Evolutionary conservation across 2,329 filamentous ascomycete species (phyloP), one percentile per base, ranked within the genome.

Genomic region (Gaeumannomyces sp.): DNA sequence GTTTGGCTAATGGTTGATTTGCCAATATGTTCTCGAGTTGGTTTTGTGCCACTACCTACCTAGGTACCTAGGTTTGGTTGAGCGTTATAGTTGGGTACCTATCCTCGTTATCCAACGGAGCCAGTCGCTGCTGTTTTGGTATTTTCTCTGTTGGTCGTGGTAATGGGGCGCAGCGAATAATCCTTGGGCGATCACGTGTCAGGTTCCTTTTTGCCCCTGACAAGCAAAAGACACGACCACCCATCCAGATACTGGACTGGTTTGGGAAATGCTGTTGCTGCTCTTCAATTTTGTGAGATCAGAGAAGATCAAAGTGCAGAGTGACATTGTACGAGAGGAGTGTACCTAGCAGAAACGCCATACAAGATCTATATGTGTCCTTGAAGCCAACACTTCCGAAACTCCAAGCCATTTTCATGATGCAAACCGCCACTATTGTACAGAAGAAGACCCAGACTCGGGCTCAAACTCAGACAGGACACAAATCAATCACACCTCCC

Each of bases 401-500:
- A 53, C 45, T 53, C 45, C 45, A 53, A 53, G 45, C 22, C 45
- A 25, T 53, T 22, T 2, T 10, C 8, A 53, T n/a, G 7, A 53
- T 10, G 19, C 45, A 53, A 53, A 25, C 6, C 2, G 10, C 4
- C 5, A 10, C 25, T 53, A 3, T 53, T 53, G 8, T 53, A 53
- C 45, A 53, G n/a, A n/a, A 10, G 19, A 25, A 25, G 22, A 11
- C n/a, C n/a, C n/a, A n/a, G n/a, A n/a, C n/a, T n/a, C n/a, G n/a
- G n/a, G n/a, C n/a, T n/a, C n/a, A n/a, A n/a, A n/a, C n/a, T n/a
- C n/a, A n/a, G n/a, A n/a, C n/a, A n/a, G n/a, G n/a, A n/a, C n/a
- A n/a, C n/a, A n/a, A n/a, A n/a, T 53, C 60, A 87, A 68, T 86
- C 85, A 70, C 86, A 89, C 3, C 84, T 80, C 35, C 86, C 86